Conservation (phyloP, 345 rosid genomes). For the Citrus sp. region DNA sequence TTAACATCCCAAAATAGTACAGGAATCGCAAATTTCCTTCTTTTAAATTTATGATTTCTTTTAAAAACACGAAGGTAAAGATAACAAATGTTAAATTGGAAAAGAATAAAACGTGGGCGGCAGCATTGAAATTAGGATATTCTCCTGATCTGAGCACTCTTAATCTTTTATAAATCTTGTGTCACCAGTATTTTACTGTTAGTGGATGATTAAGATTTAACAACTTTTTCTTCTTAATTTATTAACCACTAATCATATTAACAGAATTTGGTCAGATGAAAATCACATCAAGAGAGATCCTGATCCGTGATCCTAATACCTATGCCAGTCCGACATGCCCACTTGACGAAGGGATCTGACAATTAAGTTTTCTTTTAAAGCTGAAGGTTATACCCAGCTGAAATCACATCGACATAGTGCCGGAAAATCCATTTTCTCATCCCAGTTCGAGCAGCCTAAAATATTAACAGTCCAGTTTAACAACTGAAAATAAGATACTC, state of each 20-base stretch:
- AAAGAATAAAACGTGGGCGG: slow-evolving; percentile 34
- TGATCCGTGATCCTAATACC: slow-evolving; percentile 56
- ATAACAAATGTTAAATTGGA: not conserved
- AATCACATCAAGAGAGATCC: no score
- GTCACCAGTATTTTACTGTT: no score
- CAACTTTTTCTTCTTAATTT: no score
- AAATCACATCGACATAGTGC: not conserved
- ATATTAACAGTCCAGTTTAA: not conserved
- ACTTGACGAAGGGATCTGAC: not conserved
- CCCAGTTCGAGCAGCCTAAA: not conserved
- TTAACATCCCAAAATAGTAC: not conserved
- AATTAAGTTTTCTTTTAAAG: no score
- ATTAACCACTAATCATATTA: no score
- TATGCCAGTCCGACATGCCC: slow-evolving; percentile 75
- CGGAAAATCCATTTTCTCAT: no score
- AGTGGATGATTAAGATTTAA: no score
- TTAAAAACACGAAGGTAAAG: no score
- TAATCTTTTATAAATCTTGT: no score
- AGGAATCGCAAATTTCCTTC: not conserved
- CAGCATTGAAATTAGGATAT: slow-evolving; percentile 25
- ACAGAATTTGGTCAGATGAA: no score
- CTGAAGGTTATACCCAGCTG: not conserved
- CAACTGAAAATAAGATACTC: not conserved
- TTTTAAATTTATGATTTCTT: not conserved
- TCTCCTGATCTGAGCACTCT: no score